These are phyloP conservation scores for Talaromyces wortmannii DNA, from an alignment of 495 filamentous ascomycete genomes.

Conservation along the genomic window DNA sequence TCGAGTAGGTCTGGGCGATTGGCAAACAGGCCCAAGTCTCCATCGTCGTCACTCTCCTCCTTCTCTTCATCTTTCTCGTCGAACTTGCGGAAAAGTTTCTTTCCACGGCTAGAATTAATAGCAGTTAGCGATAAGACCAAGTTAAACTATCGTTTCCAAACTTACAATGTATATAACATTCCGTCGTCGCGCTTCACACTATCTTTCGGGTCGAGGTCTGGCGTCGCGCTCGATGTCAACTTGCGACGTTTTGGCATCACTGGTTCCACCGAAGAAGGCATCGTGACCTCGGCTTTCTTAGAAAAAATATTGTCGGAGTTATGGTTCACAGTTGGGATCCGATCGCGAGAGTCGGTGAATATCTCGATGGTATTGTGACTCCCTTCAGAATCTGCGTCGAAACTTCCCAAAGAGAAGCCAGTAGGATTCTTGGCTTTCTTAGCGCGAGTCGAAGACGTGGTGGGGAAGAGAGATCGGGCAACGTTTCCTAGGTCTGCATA, in stretches of 20 bases:
- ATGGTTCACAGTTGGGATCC: slow-evolving; percentile 64
- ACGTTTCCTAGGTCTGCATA: slow-evolving; percentile 53
- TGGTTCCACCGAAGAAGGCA: slow-evolving; percentile 18
- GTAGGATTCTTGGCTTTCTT: slow-evolving; percentile 49
- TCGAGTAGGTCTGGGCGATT: slow-evolving; percentile 33
- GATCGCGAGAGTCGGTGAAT: slow-evolving; percentile 84
- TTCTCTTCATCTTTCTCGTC: slow-evolving; percentile 39
- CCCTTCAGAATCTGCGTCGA: slow-evolving; percentile 45
- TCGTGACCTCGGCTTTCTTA: slow-evolving; percentile 34
- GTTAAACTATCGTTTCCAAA: slow-evolving; percentile 11
- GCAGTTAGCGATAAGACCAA: slow-evolving; percentile 16
- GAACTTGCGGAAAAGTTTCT: slow-evolving; percentile 66
- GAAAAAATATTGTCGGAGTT: slow-evolving; percentile 70
- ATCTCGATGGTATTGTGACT: slow-evolving; percentile 60
- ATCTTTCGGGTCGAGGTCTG: slow-evolving; percentile 47
- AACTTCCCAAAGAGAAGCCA: slow-evolving; percentile 65
- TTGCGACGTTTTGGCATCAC: slow-evolving; percentile 26
- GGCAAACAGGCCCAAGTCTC: slow-evolving; percentile 36
- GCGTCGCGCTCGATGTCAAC: slow-evolving; percentile 9
- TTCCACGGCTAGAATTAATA: slow-evolving; percentile 64
- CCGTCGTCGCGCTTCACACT: slow-evolving; percentile 65
- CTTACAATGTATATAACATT: slow-evolving; percentile 83
- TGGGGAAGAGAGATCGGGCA: slow-evolving; percentile 70
- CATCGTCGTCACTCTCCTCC: slow-evolving; percentile 36
- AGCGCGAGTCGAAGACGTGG: slow-evolving; percentile 35